phyloP scores from a whole-genome alignment of 345 rosid species.

The Anacardium occidentale region DNA sequence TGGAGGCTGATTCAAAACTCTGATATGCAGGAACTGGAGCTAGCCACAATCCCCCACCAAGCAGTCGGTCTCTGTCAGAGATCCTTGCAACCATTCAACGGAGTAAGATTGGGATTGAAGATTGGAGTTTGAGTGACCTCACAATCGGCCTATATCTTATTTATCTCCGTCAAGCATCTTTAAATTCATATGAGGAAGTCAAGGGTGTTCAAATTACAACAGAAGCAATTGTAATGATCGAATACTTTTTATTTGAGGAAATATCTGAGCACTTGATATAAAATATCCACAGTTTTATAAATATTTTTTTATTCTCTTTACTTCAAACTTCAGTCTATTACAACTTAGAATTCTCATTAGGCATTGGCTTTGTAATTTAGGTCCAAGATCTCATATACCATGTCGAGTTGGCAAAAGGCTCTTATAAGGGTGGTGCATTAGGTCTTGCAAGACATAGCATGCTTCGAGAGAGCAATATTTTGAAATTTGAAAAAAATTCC shows the following conservation, averaged over 20 bases:
- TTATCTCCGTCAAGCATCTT: conserved; percentile 81
- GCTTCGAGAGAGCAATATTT: conserved; percentile 74
- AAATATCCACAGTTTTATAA: not conserved
- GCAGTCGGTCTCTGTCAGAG: conserved; percentile 67
- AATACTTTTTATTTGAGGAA: conserved; percentile 8
- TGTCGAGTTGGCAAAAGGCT: conserved; percentile 76
- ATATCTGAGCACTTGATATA: not conserved
- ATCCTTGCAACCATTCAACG: conserved; percentile 78
- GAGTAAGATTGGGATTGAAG: conserved; percentile 85
- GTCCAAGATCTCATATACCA: conserved; percentile 86
- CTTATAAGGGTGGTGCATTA: conserved; percentile 52
- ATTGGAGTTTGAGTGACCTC: conserved; percentile 93
- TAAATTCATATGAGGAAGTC: conserved; percentile 61
- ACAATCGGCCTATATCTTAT: conserved; percentile 87
- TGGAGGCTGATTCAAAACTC: conserved; percentile 16
- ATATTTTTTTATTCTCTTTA: not conserved
- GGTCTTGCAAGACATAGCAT: conserved; percentile 67
- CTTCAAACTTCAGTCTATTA: not conserved
- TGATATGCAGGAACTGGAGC: conserved; percentile 42
- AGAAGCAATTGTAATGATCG: conserved; percentile 52
- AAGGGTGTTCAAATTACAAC: conserved; percentile 68
- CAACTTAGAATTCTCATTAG: conserved; percentile 15
- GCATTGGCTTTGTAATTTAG: conserved; percentile 34
- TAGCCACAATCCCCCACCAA: conserved; percentile 49
- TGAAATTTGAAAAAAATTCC: conserved; percentile 73